Evolutionary conservation across 2,329 filamentous ascomycete genomes (phyloP).

Genomic region (Aureobasidium sp.): DNA sequence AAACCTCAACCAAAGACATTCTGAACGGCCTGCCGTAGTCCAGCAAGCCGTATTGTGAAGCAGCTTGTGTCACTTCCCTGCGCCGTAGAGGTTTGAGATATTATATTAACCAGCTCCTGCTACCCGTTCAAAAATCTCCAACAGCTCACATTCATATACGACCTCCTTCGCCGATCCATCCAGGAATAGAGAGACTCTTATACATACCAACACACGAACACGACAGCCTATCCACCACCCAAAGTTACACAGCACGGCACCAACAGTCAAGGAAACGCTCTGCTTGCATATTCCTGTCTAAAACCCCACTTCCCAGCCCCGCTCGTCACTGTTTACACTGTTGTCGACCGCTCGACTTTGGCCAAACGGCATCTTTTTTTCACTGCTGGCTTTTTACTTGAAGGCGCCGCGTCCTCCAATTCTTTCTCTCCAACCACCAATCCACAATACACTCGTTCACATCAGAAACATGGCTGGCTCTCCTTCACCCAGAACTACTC

Average conservation of each 20-base stretch:
- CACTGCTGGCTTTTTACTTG: slow-evolving; percentile 7
- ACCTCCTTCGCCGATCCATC: neutral
- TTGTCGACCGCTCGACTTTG: slow-evolving; percentile 5
- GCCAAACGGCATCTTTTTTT: slow-evolving; percentile 4
- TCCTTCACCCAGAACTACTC: slow-evolving; percentile 2
- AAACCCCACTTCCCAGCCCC: slow-evolving; percentile 11
- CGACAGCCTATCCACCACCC: neutral
- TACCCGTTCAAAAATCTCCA: neutral
- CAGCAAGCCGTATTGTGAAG: slow-evolving; percentile 1
- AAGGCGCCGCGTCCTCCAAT: slow-evolving; percentile 1
- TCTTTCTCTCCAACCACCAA: slow-evolving; percentile 7
- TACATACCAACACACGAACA: neutral
- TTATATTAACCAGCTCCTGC: slow-evolving; percentile 8
- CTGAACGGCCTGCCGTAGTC: slow-evolving; percentile 2
- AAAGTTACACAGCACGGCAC: slow-evolving; percentile 1
- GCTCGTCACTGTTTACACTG: slow-evolving; percentile 12
- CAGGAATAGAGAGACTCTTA: slow-evolving; percentile 1
- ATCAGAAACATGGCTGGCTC: slow-evolving; percentile 2
- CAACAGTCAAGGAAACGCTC: slow-evolving; percentile 1
- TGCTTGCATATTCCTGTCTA: slow-evolving; percentile 7
- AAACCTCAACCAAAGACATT: slow-evolving; percentile 13
- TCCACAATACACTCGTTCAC: neutral
- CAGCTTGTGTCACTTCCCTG: slow-evolving; percentile 4
- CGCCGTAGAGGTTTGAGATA: slow-evolving; percentile 3
- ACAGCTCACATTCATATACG: neutral